Percentiles rank a stretch among this genome's conserved stretches.
Evolutionary conservation across 2,329 filamentous ascomycete species (phyloP).

Genomic region (Alternaria infectoria): DNA sequence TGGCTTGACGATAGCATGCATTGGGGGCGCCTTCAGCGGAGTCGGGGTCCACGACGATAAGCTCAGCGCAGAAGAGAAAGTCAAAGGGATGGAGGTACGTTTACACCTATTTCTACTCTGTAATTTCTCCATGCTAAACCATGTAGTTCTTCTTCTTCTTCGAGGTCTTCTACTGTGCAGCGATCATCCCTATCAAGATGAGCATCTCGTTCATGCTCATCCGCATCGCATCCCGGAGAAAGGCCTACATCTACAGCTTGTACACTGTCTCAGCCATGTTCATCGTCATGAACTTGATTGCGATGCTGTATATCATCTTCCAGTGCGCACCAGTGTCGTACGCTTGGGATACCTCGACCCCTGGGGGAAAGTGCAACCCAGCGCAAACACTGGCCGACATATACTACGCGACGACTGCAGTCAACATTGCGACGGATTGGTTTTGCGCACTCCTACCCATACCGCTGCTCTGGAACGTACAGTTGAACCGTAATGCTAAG

Average conservation of each 20-base stretch:
- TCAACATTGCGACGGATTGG: slow-evolving; percentile 15
- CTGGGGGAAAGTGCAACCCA: slow-evolving; percentile 10
- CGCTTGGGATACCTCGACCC: slow-evolving; percentile 12
- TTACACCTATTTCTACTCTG: neutral
- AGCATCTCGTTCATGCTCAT: slow-evolving; percentile 15
- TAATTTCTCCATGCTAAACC: neutral
- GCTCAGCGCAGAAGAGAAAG: neutral
- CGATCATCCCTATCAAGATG: slow-evolving; percentile 13
- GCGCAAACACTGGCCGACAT: slow-evolving; percentile 9
- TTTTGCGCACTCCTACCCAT: slow-evolving; percentile 12
- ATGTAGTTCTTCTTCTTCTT: slow-evolving; percentile 11
- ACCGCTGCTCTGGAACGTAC: slow-evolving; percentile 13
- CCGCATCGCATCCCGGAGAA: slow-evolving; percentile 7
- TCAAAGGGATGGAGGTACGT: slow-evolving; percentile 10
- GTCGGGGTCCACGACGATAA: slow-evolving; percentile 6
- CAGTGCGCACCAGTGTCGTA: slow-evolving; percentile 10
- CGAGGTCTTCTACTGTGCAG: slow-evolving; percentile 10
- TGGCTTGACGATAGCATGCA: slow-evolving; percentile 10
- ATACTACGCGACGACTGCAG: slow-evolving; percentile 11
- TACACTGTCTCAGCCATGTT: slow-evolving; percentile 10
- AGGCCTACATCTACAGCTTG: slow-evolving; percentile 5
- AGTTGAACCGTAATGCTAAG: slow-evolving; percentile 13
- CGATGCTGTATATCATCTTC: slow-evolving; percentile 12
- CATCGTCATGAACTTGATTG: slow-evolving; percentile 11
- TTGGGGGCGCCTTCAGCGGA: slow-evolving; percentile 10